phyloP scores from a whole-genome alignment of 345 rosid species.

The Erysimum cheiranthoides region DNA sequence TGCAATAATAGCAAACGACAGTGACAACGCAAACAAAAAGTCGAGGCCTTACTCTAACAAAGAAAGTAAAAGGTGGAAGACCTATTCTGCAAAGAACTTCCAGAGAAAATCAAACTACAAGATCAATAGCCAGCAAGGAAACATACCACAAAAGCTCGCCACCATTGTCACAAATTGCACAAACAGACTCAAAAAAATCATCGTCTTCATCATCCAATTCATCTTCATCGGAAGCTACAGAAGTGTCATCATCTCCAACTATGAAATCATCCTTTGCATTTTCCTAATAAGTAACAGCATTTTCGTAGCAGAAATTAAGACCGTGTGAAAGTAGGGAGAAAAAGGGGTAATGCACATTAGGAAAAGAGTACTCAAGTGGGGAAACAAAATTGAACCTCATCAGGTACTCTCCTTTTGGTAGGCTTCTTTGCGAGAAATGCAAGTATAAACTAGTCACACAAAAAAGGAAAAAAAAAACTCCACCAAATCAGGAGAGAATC shows the following conservation, averaged over 20 bases:
- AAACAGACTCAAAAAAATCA: constrained; percentile 70
- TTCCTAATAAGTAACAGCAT: constrained; percentile 50
- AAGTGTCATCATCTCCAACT: constrained; percentile 62
- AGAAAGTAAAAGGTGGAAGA: constrained; percentile 26
- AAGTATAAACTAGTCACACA: constrained; percentile 62
- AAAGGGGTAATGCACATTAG: constrained; percentile 26
- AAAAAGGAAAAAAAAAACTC: constrained; percentile 13
- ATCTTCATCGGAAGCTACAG: constrained; percentile 50
- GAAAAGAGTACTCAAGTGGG: constrained; percentile 17
- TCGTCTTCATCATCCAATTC: constrained; percentile 55
- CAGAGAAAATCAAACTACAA: constrained; percentile 26
- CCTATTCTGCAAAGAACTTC: constrained; percentile 23
- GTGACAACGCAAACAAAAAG: constrained; percentile 7
- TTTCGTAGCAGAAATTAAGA: constrained; percentile 30
- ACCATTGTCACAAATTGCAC: constrained; percentile 92
- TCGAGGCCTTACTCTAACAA: not conserved
- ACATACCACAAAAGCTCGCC: constrained; percentile 77
- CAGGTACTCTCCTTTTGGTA: constrained; percentile 51
- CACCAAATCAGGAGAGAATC: constrained; percentile 28
- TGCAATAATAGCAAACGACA: not conserved
- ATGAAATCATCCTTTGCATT: constrained; percentile 54
- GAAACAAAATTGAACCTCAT: constrained; percentile 59
- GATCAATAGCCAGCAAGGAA: constrained; percentile 30
- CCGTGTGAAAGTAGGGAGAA: not conserved
- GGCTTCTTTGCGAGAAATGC: constrained; percentile 72